Evolutionary conservation across 225 moss, liverwort and hornwort genomes (phyloP).

Genomic region (Polytrichum formosum): DNA sequence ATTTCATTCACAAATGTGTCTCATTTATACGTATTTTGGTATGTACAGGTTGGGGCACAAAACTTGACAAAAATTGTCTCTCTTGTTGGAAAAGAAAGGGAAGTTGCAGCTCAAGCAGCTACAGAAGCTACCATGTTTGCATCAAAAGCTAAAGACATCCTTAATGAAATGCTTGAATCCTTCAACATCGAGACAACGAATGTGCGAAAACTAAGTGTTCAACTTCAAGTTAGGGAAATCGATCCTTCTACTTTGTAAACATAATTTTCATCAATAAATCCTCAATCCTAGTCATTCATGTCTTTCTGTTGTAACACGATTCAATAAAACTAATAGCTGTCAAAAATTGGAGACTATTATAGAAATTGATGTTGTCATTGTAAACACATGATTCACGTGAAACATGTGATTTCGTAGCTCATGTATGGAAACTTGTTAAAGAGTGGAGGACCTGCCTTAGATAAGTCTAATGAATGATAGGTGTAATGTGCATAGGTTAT

Average conservation of each 20-base stretch:
- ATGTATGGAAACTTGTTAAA: no score
- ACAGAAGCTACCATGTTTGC: slow-evolving; percentile 50
- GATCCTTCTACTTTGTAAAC: background rate
- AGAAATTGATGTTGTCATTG: no score
- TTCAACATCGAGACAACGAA: slow-evolving; percentile 51
- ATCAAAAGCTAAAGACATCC: slow-evolving; percentile 49
- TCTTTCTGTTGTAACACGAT: background rate
- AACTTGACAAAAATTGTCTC: slow-evolving; percentile 33
- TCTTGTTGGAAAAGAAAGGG: slow-evolving; percentile 36
- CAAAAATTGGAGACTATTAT: no score
- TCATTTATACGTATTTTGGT: background rate
- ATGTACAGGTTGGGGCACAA: slow-evolving; percentile 31
- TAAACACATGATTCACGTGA: no score
- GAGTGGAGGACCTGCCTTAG: no score
- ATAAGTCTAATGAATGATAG: no score
- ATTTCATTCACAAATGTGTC: no score
- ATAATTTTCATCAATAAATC: background rate
- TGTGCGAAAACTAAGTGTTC: slow-evolving; percentile 34
- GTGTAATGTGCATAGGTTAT: no score
- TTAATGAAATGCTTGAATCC: slow-evolving; percentile 42
- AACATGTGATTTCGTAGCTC: no score
- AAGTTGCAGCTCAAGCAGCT: slow-evolving; percentile 50
- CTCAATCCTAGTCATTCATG: background rate
- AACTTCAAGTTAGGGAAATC: slow-evolving; percentile 16
- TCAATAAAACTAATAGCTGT: no score